Conservation (phyloP, 2,329 filamentous ascomycete genomes). For the Hymenoscyphus scutula region DNA sequence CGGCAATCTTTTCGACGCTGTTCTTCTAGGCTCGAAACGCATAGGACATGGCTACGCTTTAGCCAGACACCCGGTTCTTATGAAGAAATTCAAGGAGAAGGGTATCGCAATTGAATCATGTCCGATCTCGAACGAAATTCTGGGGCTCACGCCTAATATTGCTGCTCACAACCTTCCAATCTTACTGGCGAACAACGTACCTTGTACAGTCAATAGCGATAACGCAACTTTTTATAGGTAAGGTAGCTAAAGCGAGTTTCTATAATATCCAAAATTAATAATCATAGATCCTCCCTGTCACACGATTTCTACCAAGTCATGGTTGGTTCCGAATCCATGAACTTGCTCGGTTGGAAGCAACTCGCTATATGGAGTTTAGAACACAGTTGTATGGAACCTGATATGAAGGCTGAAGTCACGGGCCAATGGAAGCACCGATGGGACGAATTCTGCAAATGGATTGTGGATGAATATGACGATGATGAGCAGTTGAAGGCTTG, state of each 20-base stretch:
- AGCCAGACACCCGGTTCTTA: constrained; percentile 63
- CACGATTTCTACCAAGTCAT: constrained; percentile 78
- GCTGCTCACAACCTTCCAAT: constrained; percentile 66
- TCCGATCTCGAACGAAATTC: constrained; percentile 73
- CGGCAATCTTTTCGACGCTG: constrained; percentile 67
- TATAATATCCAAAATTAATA: constrained; percentile 15
- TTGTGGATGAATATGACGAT: constrained; percentile 44
- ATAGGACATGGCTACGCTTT: constrained; percentile 74
- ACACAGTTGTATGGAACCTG: constrained; percentile 52
- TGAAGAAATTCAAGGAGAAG: constrained; percentile 61
- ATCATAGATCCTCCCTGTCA: constrained; percentile 61
- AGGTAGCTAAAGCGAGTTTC: constrained; percentile 21
- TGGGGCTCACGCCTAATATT: constrained; percentile 65
- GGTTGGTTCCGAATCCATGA: constrained; percentile 65
- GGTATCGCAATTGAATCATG: constrained; percentile 72
- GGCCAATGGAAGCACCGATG: constrained; percentile 54
- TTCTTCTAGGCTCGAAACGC: constrained; percentile 63
- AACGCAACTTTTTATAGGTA: constrained; percentile 72
- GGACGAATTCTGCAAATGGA: constrained; percentile 54
- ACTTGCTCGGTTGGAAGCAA: constrained; percentile 69
- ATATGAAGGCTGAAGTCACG: constrained; percentile 42
- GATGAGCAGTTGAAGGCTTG: constrained; percentile 8
- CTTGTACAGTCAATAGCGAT: constrained; percentile 72
- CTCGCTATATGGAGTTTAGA: constrained; percentile 61
- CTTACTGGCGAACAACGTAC: constrained; percentile 68